Evolutionary conservation across 2,329 filamentous ascomycete genomes (phyloP), one percentile per base, ranked within the genome.

Genomic region (Monascus ruber): DNA sequence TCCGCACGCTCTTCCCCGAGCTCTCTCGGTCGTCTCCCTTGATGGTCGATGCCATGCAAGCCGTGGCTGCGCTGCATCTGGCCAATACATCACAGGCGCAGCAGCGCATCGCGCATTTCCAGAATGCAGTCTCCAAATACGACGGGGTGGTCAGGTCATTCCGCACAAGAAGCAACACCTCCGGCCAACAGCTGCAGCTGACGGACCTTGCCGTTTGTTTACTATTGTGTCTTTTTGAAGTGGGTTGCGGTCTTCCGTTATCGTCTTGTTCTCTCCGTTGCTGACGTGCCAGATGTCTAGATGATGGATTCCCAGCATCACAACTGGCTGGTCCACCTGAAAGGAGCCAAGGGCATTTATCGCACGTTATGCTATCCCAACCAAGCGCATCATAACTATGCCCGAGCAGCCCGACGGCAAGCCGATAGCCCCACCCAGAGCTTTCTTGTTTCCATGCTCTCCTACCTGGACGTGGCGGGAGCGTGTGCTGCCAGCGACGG

Each of bases 1-100:
- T 55, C 35, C 57, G 57, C 28, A 45, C 44, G 26, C 49, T 49
- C 36, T 61, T 62, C 27, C 59, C 59, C 4, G 55, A 58, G 25
- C 44, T 61, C 11, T 53, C 58, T 3, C 54, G 45, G 27, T 55
- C 56, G 1, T 61, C 54, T 5, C 52, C 56, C 2, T 58, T 60
- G 5, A 58, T 62, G 50, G 50, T 52, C 11, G 55, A 52, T 37
- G 58, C 60, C 10, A 64, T 65, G 62, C 54, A 63, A 41, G 61
- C 62, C 11, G 44, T 65, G 25, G 62, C 61, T 6, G 62, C 62
- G 26, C 54, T 65, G 38, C 62, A 65, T 42, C 49, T 64, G n/a
- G 58, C 61, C n/a, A 62, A 62, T 31, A 60, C 62, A 1, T 58
- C 60, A 1, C 41, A 42, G 2, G 54, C 55, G 1, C 47, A 49